These are phyloP conservation scores for Candida fluviatilis DNA, from an alignment of 805 yeast genomes.

Conservation along the genomic window DNA sequence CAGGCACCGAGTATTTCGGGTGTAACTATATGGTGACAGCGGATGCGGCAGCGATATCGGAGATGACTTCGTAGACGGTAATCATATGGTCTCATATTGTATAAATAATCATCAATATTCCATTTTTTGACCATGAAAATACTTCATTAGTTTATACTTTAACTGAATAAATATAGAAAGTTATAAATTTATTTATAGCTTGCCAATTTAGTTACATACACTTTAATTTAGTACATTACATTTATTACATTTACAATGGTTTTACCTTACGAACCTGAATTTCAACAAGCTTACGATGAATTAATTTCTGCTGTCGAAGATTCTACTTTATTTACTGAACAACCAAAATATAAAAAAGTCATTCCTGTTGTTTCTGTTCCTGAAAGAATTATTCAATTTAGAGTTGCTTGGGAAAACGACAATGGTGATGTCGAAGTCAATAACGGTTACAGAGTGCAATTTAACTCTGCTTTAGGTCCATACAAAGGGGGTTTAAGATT, in stretches of 20 bases:
- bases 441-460: conserved; percentile 97
- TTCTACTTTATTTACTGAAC: conserved; percentile 82
- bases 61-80: not conserved
- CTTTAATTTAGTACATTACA: too few species aligned
- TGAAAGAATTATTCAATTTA: conserved; percentile 93
- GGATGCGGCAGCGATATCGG: conserved; percentile 1
- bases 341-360: conserved; percentile 86
- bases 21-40: too few species aligned
- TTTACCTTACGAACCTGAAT: conserved; percentile 94
- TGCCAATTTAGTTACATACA: not conserved
- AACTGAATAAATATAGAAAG: too few species aligned
- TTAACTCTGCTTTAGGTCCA: conserved; percentile 97
- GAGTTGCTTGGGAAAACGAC: conserved; percentile 98
- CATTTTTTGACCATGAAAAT: not conserved
- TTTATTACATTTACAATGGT: conserved; percentile 52
- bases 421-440: conserved; percentile 86
- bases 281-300: conserved; percentile 97
- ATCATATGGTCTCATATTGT: not conserved
- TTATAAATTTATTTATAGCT: not conserved
- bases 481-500: conserved; percentile 98
- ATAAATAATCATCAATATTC: not conserved
- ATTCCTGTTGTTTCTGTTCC: conserved; percentile 90
- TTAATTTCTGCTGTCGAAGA: conserved; percentile 82
- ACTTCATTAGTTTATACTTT: not conserved
- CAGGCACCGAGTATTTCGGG: not conserved